phyloP scores from a whole-genome alignment of 1,284 basidiomycete genomes.

The Xerocomus amazonicus region DNA sequence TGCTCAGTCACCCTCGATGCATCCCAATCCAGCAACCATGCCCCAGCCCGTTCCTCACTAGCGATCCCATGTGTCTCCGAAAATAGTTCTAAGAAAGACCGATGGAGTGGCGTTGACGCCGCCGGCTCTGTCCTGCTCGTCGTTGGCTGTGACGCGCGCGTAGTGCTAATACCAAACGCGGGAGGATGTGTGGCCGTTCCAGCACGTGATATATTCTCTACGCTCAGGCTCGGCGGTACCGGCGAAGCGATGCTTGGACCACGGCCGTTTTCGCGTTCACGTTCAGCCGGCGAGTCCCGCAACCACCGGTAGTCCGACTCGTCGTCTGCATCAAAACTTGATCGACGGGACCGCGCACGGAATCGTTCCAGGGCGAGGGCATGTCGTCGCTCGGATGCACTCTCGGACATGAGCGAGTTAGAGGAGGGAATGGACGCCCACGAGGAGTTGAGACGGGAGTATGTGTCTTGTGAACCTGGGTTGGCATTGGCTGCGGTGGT shows the following conservation, averaged over 20 bases:
- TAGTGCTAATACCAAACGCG: not conserved
- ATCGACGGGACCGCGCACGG: constrained; percentile 15
- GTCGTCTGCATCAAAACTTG: constrained; percentile 29
- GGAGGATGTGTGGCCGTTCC: constrained; percentile 10
- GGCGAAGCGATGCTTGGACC: constrained; percentile 17
- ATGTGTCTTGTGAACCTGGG: constrained; percentile 16
- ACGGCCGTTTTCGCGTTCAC: constrained; percentile 12
- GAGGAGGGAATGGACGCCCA: constrained; percentile 34
- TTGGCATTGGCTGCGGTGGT: constrained; percentile 6
- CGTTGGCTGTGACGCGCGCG: constrained; percentile 1
- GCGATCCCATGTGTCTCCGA: constrained; percentile 13
- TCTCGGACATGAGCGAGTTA: constrained; percentile 44
- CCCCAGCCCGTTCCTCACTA: constrained; percentile 14
- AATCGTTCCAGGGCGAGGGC: constrained; percentile 33
- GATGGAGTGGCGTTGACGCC: constrained; percentile 17
- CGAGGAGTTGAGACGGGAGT: constrained; percentile 21
- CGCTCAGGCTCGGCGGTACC: constrained; percentile 10
- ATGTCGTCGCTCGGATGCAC: constrained; percentile 38
- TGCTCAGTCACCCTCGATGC: constrained; percentile 8
- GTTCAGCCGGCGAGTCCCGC: constrained; percentile 18
- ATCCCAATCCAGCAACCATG: constrained; percentile 23
- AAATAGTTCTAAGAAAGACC: constrained; percentile 26
- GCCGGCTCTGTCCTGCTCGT: constrained; percentile 8
- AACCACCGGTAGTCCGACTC: constrained; percentile 27
- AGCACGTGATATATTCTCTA: constrained; percentile 13